These are phyloP conservation scores for Entrophospora sp. DNA, from an alignment of 192 early-diverging fungal genomes.

Conservation along the genomic window DNA sequence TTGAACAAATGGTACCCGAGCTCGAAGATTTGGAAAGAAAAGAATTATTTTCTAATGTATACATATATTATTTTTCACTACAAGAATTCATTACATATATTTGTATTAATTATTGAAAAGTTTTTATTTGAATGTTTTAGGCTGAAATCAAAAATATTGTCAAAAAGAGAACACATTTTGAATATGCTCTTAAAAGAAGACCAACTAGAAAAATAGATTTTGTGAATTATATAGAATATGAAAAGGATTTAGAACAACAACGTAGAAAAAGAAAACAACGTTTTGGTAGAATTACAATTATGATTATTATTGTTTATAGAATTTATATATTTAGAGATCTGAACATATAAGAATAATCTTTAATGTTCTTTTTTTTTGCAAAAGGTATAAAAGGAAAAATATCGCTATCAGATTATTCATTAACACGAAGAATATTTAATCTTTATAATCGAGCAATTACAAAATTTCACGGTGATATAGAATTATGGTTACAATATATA, in stretches of 20 bases:
- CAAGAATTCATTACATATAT: too few relatives aligned
- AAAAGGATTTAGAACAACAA: constrained; percentile 82
- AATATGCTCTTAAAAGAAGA: constrained; percentile 78
- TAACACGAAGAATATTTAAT: constrained; percentile 61
- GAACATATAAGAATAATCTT: background rate
- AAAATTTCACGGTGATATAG: constrained; percentile 70
- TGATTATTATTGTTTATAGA: background rate
- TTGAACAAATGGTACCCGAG: constrained; percentile 91
- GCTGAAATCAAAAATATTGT: constrained; percentile 80
- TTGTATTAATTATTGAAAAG: background rate
- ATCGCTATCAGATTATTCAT: constrained; percentile 71
- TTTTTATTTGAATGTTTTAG: constrained; percentile 25
- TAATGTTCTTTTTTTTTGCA: constrained; percentile 9
- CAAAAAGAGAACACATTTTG: constrained; percentile 80
- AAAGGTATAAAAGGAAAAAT: constrained; percentile 26
- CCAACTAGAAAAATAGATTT: constrained; percentile 67
- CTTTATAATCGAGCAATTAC: constrained; percentile 72
- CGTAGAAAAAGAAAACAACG: constrained; percentile 70
- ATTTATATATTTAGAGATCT: background rate
- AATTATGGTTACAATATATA: constrained; percentile 89
- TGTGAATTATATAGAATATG: constrained; percentile 91
- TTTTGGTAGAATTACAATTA: constrained; percentile 31
- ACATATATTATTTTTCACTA: too few relatives aligned
- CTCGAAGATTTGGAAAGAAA: constrained; percentile 79
- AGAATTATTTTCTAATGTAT: constrained; percentile 70